These are phyloP conservation scores for Fusarium hainanense DNA, from an alignment of 2,329 filamentous ascomycete species.

Conservation along the genomic window DNA sequence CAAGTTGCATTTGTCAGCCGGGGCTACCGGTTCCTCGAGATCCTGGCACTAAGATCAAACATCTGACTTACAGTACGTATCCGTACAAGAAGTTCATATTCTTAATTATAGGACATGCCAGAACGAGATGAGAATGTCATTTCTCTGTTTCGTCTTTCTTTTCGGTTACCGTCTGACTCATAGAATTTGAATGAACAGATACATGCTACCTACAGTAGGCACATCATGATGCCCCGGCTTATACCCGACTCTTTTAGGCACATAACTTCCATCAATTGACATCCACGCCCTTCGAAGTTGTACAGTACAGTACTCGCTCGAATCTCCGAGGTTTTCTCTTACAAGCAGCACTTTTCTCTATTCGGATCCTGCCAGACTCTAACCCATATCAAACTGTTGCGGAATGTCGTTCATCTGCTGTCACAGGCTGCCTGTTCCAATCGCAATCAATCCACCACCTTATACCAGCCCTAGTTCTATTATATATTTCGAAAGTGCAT, in stretches of 20 bases:
- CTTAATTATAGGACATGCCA: conserved; percentile 16
- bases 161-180: conserved; percentile 23
- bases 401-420: not conserved
- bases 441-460: not conserved
- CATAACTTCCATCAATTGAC: conserved; percentile 36
- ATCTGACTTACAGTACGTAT: conserved; percentile 25
- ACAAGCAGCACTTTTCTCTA: not conserved
- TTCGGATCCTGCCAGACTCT: not conserved
- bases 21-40: conserved; percentile 23
- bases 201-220: not conserved
- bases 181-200: not conserved
- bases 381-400: conserved; percentile 1
- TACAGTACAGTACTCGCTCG: conserved; percentile 10
- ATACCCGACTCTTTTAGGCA: conserved; percentile 23
- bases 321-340: conserved; percentile 12
- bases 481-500: not conserved
- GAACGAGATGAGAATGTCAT: conserved; percentile 17
- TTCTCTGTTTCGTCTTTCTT: conserved; percentile 1
- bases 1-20: conserved; percentile 45
- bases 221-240: conserved; percentile 7
- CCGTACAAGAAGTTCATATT: conserved; percentile 18
- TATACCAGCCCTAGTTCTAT: not conserved
- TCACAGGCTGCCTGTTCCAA: not conserved
- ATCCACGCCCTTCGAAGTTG: conserved; percentile 38
- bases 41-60: conserved; percentile 16